A percentile compares a stretch with the other conserved stretches of the same genome.
phyloP scores from a whole-genome alignment of 2,329 filamentous ascomycete species.

The Neofusicoccum cordaticola region DNA sequence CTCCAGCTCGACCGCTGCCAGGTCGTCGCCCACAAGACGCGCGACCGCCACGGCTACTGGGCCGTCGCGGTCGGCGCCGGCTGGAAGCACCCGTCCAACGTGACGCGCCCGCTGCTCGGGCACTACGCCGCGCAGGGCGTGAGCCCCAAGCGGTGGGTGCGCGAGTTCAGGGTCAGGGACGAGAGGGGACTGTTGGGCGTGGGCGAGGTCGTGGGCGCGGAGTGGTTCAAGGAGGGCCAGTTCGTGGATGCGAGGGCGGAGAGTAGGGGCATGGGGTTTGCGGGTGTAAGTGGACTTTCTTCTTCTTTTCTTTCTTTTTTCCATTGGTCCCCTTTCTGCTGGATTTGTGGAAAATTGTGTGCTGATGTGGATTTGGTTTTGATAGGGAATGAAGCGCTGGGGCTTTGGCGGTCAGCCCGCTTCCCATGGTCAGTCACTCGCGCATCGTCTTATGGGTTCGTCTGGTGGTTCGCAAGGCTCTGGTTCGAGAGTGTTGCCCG shows the following conservation, averaged over 20 bases:
- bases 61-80: conserved; percentile 88
- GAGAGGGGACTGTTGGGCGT: conserved; percentile 70
- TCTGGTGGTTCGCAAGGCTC: conserved; percentile 85
- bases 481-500: conserved; percentile 87
- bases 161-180: conserved; percentile 81
- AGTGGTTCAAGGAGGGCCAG: conserved; percentile 88
- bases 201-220: conserved; percentile 73
- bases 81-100: conserved; percentile 68
- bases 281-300: conserved; percentile 55
- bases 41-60: conserved; percentile 80
- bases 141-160: conserved; percentile 77
- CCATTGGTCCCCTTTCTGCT: not conserved
- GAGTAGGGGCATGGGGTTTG: conserved; percentile 86
- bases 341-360: not conserved
- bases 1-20: conserved; percentile 91
- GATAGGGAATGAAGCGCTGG: conserved; percentile 85
- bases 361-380: not conserved
- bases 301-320: not conserved
- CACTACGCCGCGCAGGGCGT: conserved; percentile 83
- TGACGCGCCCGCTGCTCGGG: conserved; percentile 78
- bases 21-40: conserved; percentile 82
- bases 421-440: conserved; percentile 92
- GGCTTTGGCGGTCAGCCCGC: conserved; percentile 86
- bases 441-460: conserved; percentile 89
- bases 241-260: conserved; percentile 81